A percentile compares a stretch with the other conserved stretches of the same genome.
phyloP scores from a whole-genome alignment of 1,284 basidiomycete species.

The Ustilago hordei region DNA sequence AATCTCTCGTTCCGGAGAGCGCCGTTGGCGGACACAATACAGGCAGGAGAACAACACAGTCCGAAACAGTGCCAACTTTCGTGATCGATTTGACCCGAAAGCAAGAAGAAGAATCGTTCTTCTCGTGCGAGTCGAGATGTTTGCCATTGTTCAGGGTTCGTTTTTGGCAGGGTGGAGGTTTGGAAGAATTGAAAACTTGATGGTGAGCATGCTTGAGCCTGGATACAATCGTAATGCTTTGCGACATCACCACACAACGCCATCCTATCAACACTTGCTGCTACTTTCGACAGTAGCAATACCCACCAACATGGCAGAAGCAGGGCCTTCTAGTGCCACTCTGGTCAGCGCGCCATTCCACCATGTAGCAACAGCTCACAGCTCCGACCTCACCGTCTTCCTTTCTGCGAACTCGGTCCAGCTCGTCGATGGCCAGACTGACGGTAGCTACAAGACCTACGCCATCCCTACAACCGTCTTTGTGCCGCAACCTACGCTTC shows the following conservation, averaged over 20 bases:
- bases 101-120: background rate
- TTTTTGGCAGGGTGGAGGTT: slow-evolving; percentile 31
- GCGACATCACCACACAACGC: background rate
- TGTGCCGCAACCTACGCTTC: slow-evolving; percentile 46
- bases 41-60: background rate
- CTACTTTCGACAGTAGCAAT: background rate
- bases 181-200: slow-evolving; percentile 18
- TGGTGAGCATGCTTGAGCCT: background rate
- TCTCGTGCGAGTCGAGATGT: slow-evolving; percentile 29
- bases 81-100: slow-evolving; percentile 41
- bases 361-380: slow-evolving; percentile 41
- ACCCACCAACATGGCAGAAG: slow-evolving; percentile 33
- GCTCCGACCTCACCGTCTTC: slow-evolving; percentile 28
- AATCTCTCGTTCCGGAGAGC: slow-evolving; percentile 29
- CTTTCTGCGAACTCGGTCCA: slow-evolving; percentile 54
- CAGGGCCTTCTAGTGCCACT: slow-evolving; percentile 31
- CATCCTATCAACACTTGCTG: background rate
- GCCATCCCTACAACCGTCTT: slow-evolving; percentile 42
- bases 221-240: background rate
- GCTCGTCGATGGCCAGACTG: slow-evolving; percentile 27
- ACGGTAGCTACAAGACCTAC: slow-evolving; percentile 26
- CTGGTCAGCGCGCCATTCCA: slow-evolving; percentile 44
- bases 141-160: slow-evolving; percentile 2
- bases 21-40: slow-evolving; percentile 9
- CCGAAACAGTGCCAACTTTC: slow-evolving; percentile 14